A percentile compares a stretch with the other conserved stretches of the same genome.
These are phyloP conservation scores for Aspergillus alliaceus DNA, from an alignment of 2,329 filamentous ascomycete species.

Conservation along the genomic window DNA sequence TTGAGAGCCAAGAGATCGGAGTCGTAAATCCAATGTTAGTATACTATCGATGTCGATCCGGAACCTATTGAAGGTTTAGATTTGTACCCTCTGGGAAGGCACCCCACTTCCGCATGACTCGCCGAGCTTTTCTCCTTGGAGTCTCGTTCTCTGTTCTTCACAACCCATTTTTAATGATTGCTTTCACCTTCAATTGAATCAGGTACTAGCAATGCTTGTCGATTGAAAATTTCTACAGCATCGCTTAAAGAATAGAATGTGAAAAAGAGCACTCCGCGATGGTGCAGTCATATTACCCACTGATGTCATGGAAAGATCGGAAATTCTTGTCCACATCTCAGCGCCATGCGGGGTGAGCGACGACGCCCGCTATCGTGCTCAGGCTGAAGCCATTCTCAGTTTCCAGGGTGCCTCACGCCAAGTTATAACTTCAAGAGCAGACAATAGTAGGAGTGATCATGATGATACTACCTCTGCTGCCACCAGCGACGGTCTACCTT, in stretches of 20 bases:
- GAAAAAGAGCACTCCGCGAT: slow-evolving; percentile 2
- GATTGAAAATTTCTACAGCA: background rate
- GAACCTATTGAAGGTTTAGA: too few species aligned
- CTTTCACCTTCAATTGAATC: background rate
- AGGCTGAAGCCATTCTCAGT: slow-evolving; percentile 37
- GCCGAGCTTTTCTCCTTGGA: background rate
- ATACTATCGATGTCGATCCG: slow-evolving; percentile 4
- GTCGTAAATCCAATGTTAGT: background rate
- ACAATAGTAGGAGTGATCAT: background rate
- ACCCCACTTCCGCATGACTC: slow-evolving; percentile 8
- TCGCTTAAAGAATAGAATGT: background rate
- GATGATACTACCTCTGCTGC: background rate
- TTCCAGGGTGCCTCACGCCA: slow-evolving; percentile 34
- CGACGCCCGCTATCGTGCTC: slow-evolving; percentile 40
- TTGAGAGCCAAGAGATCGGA: too few species aligned
- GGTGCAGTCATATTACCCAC: background rate
- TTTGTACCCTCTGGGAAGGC: background rate
- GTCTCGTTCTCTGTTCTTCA: background rate
- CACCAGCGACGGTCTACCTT: background rate
- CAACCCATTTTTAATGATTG: background rate
- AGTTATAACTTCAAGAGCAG: slow-evolving; percentile 12
- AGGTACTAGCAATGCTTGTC: background rate
- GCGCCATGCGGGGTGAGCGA: slow-evolving; percentile 38
- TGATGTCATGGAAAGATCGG: slow-evolving; percentile 24
- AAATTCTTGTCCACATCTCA: slow-evolving; percentile 45